A percentile compares a stretch with the other conserved stretches of the same genome.
Evolutionary conservation across 257 asterid genomes (phyloP).

Genomic region (Solanum paucissectum): DNA sequence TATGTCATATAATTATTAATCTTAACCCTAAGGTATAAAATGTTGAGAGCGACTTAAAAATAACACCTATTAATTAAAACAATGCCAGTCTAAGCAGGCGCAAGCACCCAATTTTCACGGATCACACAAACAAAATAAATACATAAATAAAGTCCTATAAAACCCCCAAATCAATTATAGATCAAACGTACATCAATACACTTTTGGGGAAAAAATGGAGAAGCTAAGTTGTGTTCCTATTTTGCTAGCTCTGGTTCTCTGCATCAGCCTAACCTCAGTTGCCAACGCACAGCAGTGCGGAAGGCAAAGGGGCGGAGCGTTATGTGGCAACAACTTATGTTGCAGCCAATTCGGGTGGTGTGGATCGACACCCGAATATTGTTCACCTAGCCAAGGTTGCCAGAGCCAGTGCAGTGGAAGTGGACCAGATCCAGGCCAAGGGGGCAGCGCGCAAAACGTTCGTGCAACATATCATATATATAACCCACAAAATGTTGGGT

Average conservation of each 20-base stretch:
- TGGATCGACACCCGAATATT: background rate
- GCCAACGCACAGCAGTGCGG: background rate
- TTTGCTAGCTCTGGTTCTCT: background rate
- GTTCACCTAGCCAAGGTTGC: constrained; percentile 2
- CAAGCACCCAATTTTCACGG: background rate
- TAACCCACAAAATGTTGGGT: constrained; percentile 12
- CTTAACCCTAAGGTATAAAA: background rate
- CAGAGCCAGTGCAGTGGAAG: background rate
- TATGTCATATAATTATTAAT: no score
- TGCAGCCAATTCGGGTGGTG: background rate
- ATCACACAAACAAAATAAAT: background rate
- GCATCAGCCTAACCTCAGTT: background rate
- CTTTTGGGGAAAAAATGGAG: background rate
- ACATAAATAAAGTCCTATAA: background rate
- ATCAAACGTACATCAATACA: background rate
- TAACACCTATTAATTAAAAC: background rate
- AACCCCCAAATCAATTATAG: background rate
- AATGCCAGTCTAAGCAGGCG: background rate
- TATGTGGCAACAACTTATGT: background rate
- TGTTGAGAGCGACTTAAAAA: background rate
- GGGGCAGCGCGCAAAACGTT: constrained; percentile 4
- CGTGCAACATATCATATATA: constrained; percentile 18
- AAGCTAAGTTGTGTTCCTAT: background rate
- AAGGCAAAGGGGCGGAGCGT: background rate
- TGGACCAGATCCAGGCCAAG: background rate